Evolutionary conservation across 176 grass and related monocot genomes (phyloP).

Genomic region (Musa schizocarpa): DNA sequence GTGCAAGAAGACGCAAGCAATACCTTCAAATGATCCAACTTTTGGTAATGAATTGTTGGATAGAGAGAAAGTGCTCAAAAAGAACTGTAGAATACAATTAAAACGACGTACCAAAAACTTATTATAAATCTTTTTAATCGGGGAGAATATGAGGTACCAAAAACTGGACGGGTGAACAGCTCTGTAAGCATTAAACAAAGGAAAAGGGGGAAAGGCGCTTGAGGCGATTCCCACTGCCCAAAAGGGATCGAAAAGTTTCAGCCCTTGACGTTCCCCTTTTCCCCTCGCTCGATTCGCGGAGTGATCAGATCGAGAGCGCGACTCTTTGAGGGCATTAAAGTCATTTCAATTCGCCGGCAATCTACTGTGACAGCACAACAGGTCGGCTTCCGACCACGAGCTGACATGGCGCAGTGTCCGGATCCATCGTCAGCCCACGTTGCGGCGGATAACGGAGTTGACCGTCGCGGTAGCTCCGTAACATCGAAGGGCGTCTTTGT

Average conservation of each 20-base stretch:
- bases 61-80: background rate
- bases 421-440: background rate
- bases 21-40: background rate
- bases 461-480: too few relatives aligned
- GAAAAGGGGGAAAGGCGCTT: background rate
- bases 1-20: background rate
- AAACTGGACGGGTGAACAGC: background rate
- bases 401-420: background rate
- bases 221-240: conserved; percentile 10
- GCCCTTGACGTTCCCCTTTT: background rate
- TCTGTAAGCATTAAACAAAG: background rate
- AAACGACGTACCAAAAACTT: background rate
- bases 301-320: background rate
- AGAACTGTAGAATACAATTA: background rate
- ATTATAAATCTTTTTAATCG: background rate
- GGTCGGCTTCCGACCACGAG: background rate
- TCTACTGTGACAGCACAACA: background rate
- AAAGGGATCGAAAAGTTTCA: background rate
- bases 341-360: background rate
- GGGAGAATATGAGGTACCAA: background rate
- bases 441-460: background rate
- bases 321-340: background rate
- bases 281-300: background rate
- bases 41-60: background rate
- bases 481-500: too few relatives aligned